Conservation (phyloP, 2,329 filamentous ascomycete genomes). For the Fusarium brachygibbosum region DNA sequence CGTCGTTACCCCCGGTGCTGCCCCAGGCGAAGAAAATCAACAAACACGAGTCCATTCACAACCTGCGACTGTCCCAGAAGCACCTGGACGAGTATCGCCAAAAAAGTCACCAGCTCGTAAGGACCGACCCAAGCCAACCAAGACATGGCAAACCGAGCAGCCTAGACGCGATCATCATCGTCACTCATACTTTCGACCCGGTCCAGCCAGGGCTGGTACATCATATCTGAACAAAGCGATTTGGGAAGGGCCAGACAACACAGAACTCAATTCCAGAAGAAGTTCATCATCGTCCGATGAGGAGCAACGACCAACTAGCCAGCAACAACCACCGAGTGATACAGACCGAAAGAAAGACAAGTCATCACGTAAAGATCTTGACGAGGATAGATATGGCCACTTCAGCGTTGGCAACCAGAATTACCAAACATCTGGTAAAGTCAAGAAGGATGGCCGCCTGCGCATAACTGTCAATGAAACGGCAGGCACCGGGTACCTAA, state of each 20-base stretch:
- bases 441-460: constrained; percentile 77
- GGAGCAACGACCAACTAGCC: constrained; percentile 1
- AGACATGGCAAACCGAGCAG: constrained; percentile 42
- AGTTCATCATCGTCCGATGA: constrained; percentile 34
- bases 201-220: constrained; percentile 40
- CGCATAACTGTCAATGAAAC: constrained; percentile 80
- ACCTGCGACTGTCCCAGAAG: constrained; percentile 8
- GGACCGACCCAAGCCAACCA: constrained; percentile 37
- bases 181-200: constrained; percentile 34
- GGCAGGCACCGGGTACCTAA: constrained; percentile 76
- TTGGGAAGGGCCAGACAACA: constrained; percentile 27
- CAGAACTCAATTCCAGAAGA: constrained; percentile 19
- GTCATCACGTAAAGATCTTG: constrained; percentile 28
- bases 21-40: neutral
- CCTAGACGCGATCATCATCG: constrained; percentile 19
- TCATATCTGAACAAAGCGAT: constrained; percentile 43
- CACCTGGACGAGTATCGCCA: constrained; percentile 2
- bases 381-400: constrained; percentile 44
- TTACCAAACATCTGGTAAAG: constrained; percentile 73
- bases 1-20: neutral
- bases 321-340: neutral
- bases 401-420: constrained; percentile 75
- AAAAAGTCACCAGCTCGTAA: constrained; percentile 9
- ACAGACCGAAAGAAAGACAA: constrained; percentile 12
- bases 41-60: constrained; percentile 16